Percentiles rank a stretch among this genome's conserved stretches.
Conservation (phyloP, 106 monocot genomes). For the Acorus calamus region DNA sequence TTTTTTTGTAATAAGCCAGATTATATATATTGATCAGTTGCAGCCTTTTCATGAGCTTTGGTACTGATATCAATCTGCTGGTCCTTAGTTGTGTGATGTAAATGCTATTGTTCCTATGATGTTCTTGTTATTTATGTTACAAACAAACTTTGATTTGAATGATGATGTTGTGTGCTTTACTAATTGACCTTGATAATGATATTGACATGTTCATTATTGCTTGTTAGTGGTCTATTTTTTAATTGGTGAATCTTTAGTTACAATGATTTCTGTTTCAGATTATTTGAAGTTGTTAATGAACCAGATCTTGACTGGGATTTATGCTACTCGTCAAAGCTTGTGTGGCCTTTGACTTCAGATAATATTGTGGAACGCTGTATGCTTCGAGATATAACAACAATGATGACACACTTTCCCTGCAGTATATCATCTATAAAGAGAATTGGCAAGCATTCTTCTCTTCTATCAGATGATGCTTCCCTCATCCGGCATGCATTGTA, state of each 20-base stretch:
- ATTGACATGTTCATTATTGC: no score
- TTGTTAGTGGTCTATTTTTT: neutral
- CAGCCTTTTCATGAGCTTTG: no score
- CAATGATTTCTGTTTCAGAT: constrained; percentile 17
- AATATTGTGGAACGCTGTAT: neutral
- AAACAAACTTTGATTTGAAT: neutral
- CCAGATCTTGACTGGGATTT: constrained; percentile 7
- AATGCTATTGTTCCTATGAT: neutral
- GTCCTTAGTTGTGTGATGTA: neutral
- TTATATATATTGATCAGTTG: no score
- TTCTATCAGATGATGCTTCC: constrained; percentile 10
- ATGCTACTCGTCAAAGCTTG: constrained; percentile 16
- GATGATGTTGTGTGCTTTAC: no score
- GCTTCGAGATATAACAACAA: constrained; percentile 19
- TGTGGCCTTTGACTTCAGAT: constrained; percentile 26
- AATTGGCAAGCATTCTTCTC: constrained; percentile 17
- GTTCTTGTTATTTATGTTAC: neutral
- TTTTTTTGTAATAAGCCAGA: no score
- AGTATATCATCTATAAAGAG: constrained; percentile 48
- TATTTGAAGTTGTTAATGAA: constrained; percentile 28
- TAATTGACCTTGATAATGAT: no score
- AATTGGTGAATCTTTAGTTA: neutral
- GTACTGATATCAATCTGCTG: no score
- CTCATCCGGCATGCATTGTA: constrained; percentile 54
- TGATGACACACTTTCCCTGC: constrained; percentile 15